A percentile compares a stretch with the other conserved stretches of the same genome.
Conservation (phyloP, 306 rosid genomes). For the Quercus engelmannii region DNA sequence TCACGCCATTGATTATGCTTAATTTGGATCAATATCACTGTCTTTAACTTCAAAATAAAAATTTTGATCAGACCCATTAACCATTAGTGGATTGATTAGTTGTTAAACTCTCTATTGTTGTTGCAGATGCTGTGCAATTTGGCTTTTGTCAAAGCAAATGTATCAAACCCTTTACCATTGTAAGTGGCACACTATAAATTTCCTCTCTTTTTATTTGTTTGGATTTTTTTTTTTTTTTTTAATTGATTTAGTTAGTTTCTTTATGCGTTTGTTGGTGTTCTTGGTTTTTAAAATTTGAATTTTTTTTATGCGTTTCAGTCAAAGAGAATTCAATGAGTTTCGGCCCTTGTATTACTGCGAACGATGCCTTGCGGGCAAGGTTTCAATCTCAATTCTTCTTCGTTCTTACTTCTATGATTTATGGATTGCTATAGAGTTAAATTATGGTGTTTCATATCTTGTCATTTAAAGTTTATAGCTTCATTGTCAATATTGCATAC, state of each 20-base stretch:
- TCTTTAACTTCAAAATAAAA: background rate
- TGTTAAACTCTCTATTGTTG: background rate
- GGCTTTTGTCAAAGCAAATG: constrained; percentile 25
- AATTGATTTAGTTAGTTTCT: background rate
- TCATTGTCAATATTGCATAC: too few species aligned
- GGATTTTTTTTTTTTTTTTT: too few species aligned
- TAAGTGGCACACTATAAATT: constrained; percentile 3
- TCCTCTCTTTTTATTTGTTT: background rate
- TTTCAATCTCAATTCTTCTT: constrained; percentile 19
- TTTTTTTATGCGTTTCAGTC: constrained; percentile 12
- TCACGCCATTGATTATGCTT: background rate
- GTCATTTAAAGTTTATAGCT: too few species aligned
- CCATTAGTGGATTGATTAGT: background rate
- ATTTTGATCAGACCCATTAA: background rate
- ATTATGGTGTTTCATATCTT: too few species aligned
- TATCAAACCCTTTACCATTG: constrained; percentile 40
- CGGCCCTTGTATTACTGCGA: constrained; percentile 37
- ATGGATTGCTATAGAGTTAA: background rate
- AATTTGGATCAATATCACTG: background rate
- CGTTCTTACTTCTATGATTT: background rate
- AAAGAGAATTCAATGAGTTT: constrained; percentile 19
- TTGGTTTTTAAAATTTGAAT: background rate
- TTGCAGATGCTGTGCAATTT: constrained; percentile 44
- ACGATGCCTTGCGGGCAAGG: constrained; percentile 47
- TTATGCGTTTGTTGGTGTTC: background rate